Base-by-base conservation (phyloP, 345 rosid genomes). In the Eucalyptus globulus region DNA sequence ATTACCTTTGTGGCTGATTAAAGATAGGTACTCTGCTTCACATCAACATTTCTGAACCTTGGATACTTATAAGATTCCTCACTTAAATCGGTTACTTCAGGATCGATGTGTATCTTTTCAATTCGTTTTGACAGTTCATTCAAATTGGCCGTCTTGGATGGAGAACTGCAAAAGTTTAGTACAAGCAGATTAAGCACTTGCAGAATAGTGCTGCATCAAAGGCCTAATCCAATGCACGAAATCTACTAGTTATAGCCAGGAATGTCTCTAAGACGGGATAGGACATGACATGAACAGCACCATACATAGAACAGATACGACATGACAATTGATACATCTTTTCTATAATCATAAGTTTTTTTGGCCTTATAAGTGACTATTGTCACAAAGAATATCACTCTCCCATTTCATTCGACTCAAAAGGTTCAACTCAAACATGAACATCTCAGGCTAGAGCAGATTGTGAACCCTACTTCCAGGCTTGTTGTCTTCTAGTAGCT, bases 41-140 rank as follows among this genome's bases (percentile, higher is more conserved):
- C 94, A 89, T 94, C 95, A 65, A 91, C 76, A 90, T 94, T 87
- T 87, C 26, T 45, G 14, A 87, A 29, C 93, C 88, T 94, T 81
- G 90, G 50, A 88, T 90, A 94, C 88, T 37, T 88, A 83, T 81
- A 65, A 80, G 91, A 88, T 91, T 92, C 93, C 40, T 60, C 43
- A 89, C 91, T 92, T 53, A 91, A 92, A 95, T 83, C 17, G 8
- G 37, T 88, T 14, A 67, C 76, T 67, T 67, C 22, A 67, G 40
- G 76, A 67, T 67, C 5, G 3, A n/a, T 8, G 40, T 34, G 34
- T n/a, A n/a, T n/a, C 76, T n/a, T 67, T n/a, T n/a, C 76, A 2
- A n/a, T 15, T 67, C 22, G 19, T 65, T 5, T 65, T 0, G 17
- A 65, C 10, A n/a, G 8, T 29, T 62, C 69, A 14, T 49, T 60